Evolutionary conservation across 108 stramenopile genomes (phyloP).

Genomic region (Cyclotella choctawhatcheeana): DNA sequence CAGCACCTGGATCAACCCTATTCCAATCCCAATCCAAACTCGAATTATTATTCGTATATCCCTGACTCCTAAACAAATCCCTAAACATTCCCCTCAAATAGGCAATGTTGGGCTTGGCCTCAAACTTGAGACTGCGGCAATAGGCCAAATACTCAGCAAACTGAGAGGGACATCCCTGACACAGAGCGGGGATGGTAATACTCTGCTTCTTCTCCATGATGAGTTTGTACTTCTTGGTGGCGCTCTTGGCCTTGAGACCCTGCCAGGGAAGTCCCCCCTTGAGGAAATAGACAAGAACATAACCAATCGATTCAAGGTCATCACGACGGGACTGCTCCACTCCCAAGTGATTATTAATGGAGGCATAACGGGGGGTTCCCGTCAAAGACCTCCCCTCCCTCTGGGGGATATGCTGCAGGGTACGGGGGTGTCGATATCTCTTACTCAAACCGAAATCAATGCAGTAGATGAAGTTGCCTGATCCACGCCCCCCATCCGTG

Average conservation of each 20-base stretch:
- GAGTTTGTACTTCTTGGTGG: slow-evolving; percentile 95
- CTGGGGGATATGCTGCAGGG: slow-evolving; percentile 98
- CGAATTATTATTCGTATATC: slow-evolving; percentile 92
- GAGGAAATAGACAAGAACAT: slow-evolving; percentile 98
- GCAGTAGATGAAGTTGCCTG: slow-evolving; percentile 93
- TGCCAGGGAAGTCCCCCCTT: slow-evolving; percentile 99
- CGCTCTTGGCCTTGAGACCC: slow-evolving; percentile 96
- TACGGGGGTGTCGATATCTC: slow-evolving; percentile 97
- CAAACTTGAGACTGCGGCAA: slow-evolving; percentile 97
- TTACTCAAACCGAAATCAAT: slow-evolving; percentile 98
- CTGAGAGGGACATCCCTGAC: slow-evolving; percentile 96
- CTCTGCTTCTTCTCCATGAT: slow-evolving; percentile 96
- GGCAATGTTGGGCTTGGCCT: slow-evolving; percentile 98
- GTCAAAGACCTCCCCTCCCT: slow-evolving; percentile 95
- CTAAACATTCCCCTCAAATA: slow-evolving; percentile 97
- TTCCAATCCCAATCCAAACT: slow-evolving; percentile 94
- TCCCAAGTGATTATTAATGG: slow-evolving; percentile 98
- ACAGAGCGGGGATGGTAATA: slow-evolving; percentile 92
- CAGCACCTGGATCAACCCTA: slow-evolving; percentile 66
- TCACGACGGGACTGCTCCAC: slow-evolving; percentile 97
- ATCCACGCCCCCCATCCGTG: slow-evolving; percentile 82
- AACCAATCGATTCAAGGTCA: slow-evolving; percentile 97
- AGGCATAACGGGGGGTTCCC: slow-evolving; percentile 96
- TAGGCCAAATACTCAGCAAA: slow-evolving; percentile 99
- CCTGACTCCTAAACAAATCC: slow-evolving; percentile 92